Percentiles rank a stretch among this genome's conserved stretches.
Conservation (phyloP, 352 stramenopile species). For the Phytophthora syringae region DNA sequence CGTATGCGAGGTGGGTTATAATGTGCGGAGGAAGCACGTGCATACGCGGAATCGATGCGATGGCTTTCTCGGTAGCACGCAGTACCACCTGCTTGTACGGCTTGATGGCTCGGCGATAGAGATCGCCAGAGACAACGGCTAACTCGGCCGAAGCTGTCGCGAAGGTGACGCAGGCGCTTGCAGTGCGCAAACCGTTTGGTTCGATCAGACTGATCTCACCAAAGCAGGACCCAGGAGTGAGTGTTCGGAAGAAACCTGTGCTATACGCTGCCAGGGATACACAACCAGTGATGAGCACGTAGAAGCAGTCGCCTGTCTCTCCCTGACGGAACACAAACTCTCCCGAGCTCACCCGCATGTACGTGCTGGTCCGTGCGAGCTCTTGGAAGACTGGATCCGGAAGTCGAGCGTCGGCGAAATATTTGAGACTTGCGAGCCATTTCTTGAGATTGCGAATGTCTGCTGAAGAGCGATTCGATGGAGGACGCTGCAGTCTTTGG, state of each 20-base stretch:
- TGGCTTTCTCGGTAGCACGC: slow-evolving; percentile 53
- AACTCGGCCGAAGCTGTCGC: slow-evolving; percentile 53
- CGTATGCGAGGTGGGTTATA: slow-evolving; percentile 73
- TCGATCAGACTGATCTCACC: slow-evolving; percentile 79
- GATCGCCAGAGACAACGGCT: slow-evolving; percentile 59
- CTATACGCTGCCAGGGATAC: slow-evolving; percentile 70
- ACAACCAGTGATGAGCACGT: slow-evolving; percentile 72
- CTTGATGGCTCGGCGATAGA: slow-evolving; percentile 74
- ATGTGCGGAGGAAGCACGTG: slow-evolving; percentile 49
- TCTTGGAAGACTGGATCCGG: slow-evolving; percentile 62
- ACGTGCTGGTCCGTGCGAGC: slow-evolving; percentile 54
- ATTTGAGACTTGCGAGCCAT: slow-evolving; percentile 71
- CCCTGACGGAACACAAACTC: slow-evolving; percentile 79
- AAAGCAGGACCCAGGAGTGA: slow-evolving; percentile 71
- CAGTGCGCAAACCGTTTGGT: slow-evolving; percentile 53
- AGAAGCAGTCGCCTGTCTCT: slow-evolving; percentile 73
- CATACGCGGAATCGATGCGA: slow-evolving; percentile 62
- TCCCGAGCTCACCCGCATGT: slow-evolving; percentile 46
- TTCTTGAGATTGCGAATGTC: slow-evolving; percentile 70
- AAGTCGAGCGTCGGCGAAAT: slow-evolving; percentile 64
- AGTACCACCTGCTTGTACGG: slow-evolving; percentile 78
- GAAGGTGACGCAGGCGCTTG: slow-evolving; percentile 74
- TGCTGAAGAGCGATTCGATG: slow-evolving; percentile 39
- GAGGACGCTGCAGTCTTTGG: slow-evolving; percentile 44
- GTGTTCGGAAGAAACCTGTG: slow-evolving; percentile 72